A percentile compares a stretch with the other conserved stretches of the same genome.
These are phyloP conservation scores for Ormosia semicastrata DNA, from an alignment of 306 rosid species.

Conservation along the genomic window DNA sequence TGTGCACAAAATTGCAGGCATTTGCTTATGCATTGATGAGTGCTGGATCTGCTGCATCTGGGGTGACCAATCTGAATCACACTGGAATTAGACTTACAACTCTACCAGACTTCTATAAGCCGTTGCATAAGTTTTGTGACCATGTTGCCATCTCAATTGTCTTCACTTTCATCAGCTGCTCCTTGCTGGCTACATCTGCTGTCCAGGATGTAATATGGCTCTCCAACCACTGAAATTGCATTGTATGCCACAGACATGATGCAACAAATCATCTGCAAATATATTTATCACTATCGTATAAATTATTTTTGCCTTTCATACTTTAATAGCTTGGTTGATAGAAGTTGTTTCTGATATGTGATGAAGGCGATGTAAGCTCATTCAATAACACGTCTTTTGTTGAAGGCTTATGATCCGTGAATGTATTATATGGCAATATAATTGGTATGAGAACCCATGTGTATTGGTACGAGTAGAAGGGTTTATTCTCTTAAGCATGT, in stretches of 20 bases:
- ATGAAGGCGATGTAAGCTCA: not conserved
- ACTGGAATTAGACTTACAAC: conserved; percentile 78
- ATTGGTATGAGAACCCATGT: no score
- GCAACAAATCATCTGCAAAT: conserved; percentile 3
- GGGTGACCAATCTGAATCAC: conserved; percentile 75
- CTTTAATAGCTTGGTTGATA: not conserved
- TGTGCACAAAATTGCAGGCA: conserved; percentile 40
- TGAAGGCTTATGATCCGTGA: conserved; percentile 8
- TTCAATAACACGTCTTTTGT: not conserved
- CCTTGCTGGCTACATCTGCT: conserved; percentile 68
- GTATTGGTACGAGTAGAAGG: no score
- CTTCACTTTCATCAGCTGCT: conserved; percentile 70
- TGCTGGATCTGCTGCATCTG: conserved; percentile 89
- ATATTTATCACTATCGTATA: not conserved
- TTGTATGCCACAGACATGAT: not conserved
- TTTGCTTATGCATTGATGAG: conserved; percentile 85
- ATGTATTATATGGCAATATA: not conserved
- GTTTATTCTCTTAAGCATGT: no score
- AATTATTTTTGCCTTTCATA: not conserved
- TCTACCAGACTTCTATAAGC: conserved; percentile 73
- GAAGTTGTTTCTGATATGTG: not conserved
- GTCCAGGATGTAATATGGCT: conserved; percentile 75
- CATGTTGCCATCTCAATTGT: conserved; percentile 84
- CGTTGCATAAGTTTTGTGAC: conserved; percentile 67
- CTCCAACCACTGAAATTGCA: conserved; percentile 53